Conservation (phyloP, 1,139 yeast genomes). For the Hyphopichia burtonii region DNA sequence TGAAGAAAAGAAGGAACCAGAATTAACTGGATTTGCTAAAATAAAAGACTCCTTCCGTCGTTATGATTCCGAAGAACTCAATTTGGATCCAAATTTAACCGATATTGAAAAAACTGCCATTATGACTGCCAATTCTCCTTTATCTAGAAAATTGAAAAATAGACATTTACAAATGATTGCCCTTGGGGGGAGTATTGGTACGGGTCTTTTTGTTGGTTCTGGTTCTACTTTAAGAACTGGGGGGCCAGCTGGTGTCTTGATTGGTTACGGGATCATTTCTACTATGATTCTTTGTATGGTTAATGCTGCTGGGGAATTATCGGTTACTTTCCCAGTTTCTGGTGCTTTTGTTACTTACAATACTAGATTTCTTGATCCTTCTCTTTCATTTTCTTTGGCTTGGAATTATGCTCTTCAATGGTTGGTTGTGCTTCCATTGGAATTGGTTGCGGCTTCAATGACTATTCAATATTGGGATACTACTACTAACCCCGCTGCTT, state of each 20-base stretch:
- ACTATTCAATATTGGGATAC: constrained; percentile 34
- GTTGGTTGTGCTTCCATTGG: constrained; percentile 34
- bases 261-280: constrained; percentile 55
- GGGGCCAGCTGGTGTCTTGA: constrained; percentile 74
- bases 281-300: constrained; percentile 60
- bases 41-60: constrained; percentile 58
- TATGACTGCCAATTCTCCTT: constrained; percentile 68
- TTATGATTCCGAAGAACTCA: constrained; percentile 47
- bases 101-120: constrained; percentile 70
- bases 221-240: constrained; percentile 57
- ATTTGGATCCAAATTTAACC: constrained; percentile 64
- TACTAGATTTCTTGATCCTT: constrained; percentile 32
- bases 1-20: constrained; percentile 28
- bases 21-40: constrained; percentile 37
- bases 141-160: constrained; percentile 58
- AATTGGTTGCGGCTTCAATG: constrained; percentile 37
- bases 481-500: constrained; percentile 25
- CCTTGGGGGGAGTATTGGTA: constrained; percentile 86
- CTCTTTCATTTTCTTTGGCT: constrained; percentile 36
- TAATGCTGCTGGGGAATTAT: constrained; percentile 35
- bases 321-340: constrained; percentile 32
- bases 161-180: constrained; percentile 83
- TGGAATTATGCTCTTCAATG: constrained; percentile 39
- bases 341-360: constrained; percentile 39
- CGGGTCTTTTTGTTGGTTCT: constrained; percentile 70